Base-by-base conservation (phyloP, 495 filamentous ascomycete species). In the Xylaria telfairii region DNA sequence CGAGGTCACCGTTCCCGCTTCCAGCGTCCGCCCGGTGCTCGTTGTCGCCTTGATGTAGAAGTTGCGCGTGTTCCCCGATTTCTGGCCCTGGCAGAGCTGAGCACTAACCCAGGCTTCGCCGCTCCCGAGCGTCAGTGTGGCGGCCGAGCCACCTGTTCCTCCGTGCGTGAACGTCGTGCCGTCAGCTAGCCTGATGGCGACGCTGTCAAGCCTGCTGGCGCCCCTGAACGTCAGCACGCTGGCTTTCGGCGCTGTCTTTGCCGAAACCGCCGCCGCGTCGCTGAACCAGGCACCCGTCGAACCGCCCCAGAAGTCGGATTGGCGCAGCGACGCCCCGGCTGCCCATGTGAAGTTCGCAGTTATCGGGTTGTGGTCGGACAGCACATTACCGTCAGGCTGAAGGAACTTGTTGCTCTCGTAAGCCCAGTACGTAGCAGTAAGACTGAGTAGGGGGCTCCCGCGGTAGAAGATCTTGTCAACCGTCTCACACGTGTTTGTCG, bases 391-490 rank as follows among this genome's bases (percentile, higher is more conserved):
- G 73, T 87, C 73, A 1, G 80, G 67, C 74, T 88, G 83, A 1
- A 88, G 76, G 76, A 90, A 91, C 24, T 76, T 75, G 12, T 71
- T 39, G 60, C 80, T 81, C 24, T 81, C 87, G 69, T 91, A 90
- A 65, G 74, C 73, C 73, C 84, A 88, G 37, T 74, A 74, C 0
- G 78, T 81, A 0, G 85, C 83, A 10, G 70, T 65, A 12, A 91
- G 74, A 0, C 73, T 74, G 0, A 89, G 71, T 0, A 87, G 72
- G 8, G 81, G 78, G 37, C 83, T 83, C 4, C 81, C 81, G 13
- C 89, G 83, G 75, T 89, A 90, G 60, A 90, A 82, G 51, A 90
- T 83, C 77, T 90, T 91, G 71, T 91, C 89, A 19, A 91, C 86
- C 2, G 84, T 86, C 78, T 91, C 89, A 75, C 89, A 91, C 5